Evolutionary conservation across 2,329 filamentous ascomycete genomes (phyloP).

Genomic region (Ceratocystis lukuohia): DNA sequence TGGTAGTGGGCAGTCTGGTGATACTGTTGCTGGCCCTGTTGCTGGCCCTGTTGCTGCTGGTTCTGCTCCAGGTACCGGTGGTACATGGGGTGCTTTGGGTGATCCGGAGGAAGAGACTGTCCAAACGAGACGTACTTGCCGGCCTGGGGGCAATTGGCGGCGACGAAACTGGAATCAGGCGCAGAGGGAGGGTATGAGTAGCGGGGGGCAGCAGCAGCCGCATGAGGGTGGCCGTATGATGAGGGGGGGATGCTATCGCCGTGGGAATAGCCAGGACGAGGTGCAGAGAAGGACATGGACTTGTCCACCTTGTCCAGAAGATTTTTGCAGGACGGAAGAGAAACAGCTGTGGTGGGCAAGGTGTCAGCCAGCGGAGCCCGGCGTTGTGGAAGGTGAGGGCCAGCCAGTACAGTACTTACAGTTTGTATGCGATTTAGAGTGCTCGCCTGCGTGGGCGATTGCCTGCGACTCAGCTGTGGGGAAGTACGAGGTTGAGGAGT

Average conservation of each 20-base stretch:
- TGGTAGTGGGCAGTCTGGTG: not conserved
- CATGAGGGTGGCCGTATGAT: not conserved
- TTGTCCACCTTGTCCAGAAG: slow-evolving; percentile 8
- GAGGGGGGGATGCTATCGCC: not conserved
- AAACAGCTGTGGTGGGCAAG: not conserved
- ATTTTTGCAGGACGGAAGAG: slow-evolving; percentile 10
- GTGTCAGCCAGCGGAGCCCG: not conserved
- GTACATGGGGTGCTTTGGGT: not conserved
- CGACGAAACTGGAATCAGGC: not conserved
- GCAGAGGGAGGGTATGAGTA: not conserved
- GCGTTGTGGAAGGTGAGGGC: not conserved
- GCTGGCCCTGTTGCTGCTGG: not conserved
- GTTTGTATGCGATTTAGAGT: not conserved
- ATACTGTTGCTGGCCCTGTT: not conserved
- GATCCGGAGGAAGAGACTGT: not conserved
- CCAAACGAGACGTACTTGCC: not conserved
- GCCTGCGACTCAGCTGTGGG: not conserved
- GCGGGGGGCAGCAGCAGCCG: not conserved
- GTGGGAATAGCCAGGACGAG: not conserved
- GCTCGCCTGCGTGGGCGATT: not conserved
- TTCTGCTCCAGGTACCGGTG: not conserved
- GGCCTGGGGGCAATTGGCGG: not conserved
- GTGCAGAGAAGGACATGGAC: not conserved
- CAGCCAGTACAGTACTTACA: not conserved
- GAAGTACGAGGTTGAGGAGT: not conserved